Conservation (phyloP, 2,329 filamentous ascomycete species). For the Corniculantispora saksenae region DNA sequence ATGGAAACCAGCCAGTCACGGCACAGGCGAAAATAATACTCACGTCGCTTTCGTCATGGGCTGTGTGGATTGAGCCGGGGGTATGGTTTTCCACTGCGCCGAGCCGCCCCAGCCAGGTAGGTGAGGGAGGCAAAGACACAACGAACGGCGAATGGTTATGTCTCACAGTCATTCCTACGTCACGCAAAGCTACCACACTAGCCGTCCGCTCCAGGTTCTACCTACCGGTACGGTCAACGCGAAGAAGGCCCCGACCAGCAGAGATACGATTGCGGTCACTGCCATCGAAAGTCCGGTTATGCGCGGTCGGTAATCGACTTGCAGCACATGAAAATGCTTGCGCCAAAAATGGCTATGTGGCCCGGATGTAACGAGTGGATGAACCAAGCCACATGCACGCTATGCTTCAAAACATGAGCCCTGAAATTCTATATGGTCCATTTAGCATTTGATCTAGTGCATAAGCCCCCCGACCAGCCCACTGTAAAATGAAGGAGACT, state of each 20-base stretch:
- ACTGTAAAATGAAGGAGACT: conserved; percentile 14
- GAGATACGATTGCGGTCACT: background rate
- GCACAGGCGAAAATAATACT: conserved; percentile 31
- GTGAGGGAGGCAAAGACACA: background rate
- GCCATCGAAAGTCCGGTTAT: conserved; percentile 1
- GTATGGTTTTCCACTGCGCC: conserved; percentile 15
- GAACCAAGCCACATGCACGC: conserved; percentile 16
- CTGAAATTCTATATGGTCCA: conserved; percentile 2
- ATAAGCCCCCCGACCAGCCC: conserved; percentile 10
- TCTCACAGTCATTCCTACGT: background rate
- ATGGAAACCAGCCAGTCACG: conserved; percentile 12
- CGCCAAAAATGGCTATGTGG: conserved; percentile 10
- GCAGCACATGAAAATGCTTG: conserved; percentile 14
- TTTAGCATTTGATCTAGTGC: background rate
- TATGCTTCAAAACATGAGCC: conserved; percentile 4
- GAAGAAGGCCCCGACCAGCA: no score
- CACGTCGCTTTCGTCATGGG: conserved; percentile 32
- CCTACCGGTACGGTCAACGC: no score
- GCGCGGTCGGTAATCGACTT: conserved; percentile 17
- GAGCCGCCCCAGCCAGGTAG: background rate
- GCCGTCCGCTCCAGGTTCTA: background rate
- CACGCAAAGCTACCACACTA: background rate
- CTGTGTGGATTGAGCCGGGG: conserved; percentile 19
- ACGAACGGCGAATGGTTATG: background rate
- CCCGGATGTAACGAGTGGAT: conserved; percentile 9